Evolutionary conservation across 2,329 filamentous ascomycete genomes (phyloP).

Genomic region (Aspergillus quadricinctus): DNA sequence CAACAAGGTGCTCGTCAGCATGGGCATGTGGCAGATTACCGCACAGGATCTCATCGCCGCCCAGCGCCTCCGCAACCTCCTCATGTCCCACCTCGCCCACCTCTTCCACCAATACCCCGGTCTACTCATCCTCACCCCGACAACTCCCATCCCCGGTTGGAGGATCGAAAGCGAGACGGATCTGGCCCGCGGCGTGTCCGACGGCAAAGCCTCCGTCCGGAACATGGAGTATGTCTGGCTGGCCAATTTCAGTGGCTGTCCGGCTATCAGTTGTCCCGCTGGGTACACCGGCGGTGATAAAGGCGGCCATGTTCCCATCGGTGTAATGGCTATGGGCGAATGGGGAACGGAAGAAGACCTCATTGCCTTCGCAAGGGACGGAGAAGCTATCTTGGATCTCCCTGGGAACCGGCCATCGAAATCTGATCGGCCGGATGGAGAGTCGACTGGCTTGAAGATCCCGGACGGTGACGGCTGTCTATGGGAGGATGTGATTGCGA

Average conservation of each 20-base stretch:
- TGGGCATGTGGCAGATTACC: conserved; percentile 58
- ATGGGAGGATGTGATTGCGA: conserved; percentile 38
- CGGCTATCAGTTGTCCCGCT: conserved; percentile 68
- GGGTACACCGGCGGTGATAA: conserved; percentile 56
- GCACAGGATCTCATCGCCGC: conserved; percentile 68
- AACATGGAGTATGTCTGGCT: conserved; percentile 85
- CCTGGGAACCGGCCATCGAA: conserved; percentile 8
- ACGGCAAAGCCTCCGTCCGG: conserved; percentile 67
- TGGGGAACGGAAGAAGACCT: conserved; percentile 52
- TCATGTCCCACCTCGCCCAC: conserved; percentile 73
- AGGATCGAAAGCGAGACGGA: conserved; percentile 58
- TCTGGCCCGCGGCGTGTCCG: conserved; percentile 59
- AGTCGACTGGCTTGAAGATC: conserved; percentile 19
- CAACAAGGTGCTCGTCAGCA: conserved; percentile 65
- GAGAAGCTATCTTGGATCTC: conserved; percentile 44
- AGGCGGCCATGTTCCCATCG: conserved; percentile 41
- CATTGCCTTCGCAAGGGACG: conserved; percentile 51
- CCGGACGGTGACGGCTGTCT: conserved; percentile 23
- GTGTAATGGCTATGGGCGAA: conserved; percentile 52
- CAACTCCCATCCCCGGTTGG: conserved; percentile 72
- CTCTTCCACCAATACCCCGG: conserved; percentile 69
- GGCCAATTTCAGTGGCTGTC: conserved; percentile 76
- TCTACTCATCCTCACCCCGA: conserved; percentile 74
- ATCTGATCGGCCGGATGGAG: conserved; percentile 3
- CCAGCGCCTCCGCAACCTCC: conserved; percentile 66